Percentiles rank a stretch among this genome's conserved stretches.
phyloP scores from a whole-genome alignment of 371 early-diverging fungal genomes.

The Mucor circinelloides region DNA sequence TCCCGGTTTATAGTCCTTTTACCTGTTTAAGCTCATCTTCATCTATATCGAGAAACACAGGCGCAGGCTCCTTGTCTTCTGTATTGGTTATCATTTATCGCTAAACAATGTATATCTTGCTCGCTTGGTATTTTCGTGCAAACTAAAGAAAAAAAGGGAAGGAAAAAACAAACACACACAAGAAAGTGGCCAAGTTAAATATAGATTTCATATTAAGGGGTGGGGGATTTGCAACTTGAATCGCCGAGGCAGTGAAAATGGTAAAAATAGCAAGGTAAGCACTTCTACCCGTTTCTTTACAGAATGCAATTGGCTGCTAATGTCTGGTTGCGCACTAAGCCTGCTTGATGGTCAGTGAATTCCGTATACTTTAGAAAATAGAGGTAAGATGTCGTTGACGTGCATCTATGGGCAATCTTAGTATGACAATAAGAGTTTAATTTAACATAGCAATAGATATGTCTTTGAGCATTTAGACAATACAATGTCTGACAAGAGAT shows the following conservation, averaged over 20 bases:
- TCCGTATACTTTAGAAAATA: too few relatives aligned
- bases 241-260: slow-evolving; percentile 4
- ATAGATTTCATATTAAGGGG: not conserved
- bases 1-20: not conserved
- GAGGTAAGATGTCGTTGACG: too few relatives aligned
- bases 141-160: not conserved
- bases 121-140: not conserved
- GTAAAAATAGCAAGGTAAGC: not conserved
- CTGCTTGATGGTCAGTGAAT: too few relatives aligned
- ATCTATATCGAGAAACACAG: slow-evolving; percentile 14
- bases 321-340: not conserved
- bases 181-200: not conserved
- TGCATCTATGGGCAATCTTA: too few relatives aligned
- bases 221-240: slow-evolving; percentile 4
- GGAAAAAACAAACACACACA: not conserved
- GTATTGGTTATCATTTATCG: not conserved
- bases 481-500: too few relatives aligned
- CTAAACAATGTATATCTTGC: not conserved
- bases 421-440: too few relatives aligned
- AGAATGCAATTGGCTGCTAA: not conserved
- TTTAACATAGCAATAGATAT: too few relatives aligned
- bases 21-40: slow-evolving; percentile 16
- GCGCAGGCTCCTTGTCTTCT: not conserved
- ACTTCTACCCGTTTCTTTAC: not conserved
- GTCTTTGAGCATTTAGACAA: too few relatives aligned